Percentiles rank a stretch among this genome's conserved stretches.
These are phyloP conservation scores for Rhizopogon sp. DNA, from an alignment of 768 basidiomycete species.

Conservation along the genomic window DNA sequence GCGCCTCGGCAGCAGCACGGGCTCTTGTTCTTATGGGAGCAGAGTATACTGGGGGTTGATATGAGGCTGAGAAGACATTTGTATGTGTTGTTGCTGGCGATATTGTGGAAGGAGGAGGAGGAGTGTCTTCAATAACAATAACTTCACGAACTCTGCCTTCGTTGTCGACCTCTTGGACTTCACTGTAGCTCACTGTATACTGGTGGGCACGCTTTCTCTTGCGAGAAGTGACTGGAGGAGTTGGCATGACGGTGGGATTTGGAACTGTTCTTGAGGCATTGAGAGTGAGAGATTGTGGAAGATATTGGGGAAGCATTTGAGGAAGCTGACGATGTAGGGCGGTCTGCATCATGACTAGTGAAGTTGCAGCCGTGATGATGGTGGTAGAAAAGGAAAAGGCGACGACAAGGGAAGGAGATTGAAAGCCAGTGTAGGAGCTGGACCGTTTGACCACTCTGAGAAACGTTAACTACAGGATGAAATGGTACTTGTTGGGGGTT, in stretches of 20 bases:
- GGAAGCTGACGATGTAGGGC: conserved; percentile 60
- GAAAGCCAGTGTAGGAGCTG: conserved; percentile 33
- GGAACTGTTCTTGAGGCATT: conserved; percentile 29
- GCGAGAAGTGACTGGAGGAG: conserved; percentile 67
- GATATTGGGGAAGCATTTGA: conserved; percentile 60
- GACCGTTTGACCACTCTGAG: conserved; percentile 22
- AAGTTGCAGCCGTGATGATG: conserved; percentile 52
- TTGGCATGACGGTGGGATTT: conserved; percentile 62
- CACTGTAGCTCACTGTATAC: conserved; percentile 81
- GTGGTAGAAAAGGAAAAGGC: conserved; percentile 13
- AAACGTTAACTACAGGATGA: conserved; percentile 30
- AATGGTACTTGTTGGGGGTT: conserved; percentile 23
- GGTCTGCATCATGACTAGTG: conserved; percentile 61
- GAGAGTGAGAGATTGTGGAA: conserved; percentile 50
- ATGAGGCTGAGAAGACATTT: conserved; percentile 69
- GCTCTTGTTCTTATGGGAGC: conserved; percentile 82
- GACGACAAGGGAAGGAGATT: conserved; percentile 22
- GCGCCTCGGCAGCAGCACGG: conserved; percentile 81
- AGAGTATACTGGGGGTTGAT: conserved; percentile 71
- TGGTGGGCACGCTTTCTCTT: conserved; percentile 82
- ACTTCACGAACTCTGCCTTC: conserved; percentile 76
- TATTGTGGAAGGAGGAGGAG: conserved; percentile 69
- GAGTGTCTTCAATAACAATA: conserved; percentile 92
- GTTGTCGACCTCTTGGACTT: conserved; percentile 82
- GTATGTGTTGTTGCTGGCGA: conserved; percentile 71